Base-by-base conservation (phyloP, 192 early-diverging fungal genomes). In the Spizellomyces sp. region DNA sequence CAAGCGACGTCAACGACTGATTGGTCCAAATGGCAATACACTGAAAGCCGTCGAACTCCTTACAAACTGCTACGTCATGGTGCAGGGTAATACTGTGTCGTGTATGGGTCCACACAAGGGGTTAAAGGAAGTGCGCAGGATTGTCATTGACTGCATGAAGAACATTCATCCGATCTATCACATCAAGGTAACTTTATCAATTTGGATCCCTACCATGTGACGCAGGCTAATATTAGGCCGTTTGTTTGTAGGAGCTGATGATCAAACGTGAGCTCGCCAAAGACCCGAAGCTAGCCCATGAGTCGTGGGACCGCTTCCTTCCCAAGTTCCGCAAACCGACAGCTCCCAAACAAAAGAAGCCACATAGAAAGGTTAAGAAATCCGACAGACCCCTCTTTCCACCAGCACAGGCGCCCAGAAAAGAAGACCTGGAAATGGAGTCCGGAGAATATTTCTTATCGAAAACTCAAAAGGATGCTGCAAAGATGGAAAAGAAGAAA, bases 151-250 rank as follows among this genome's bases (percentile, higher is more conserved):
- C 81, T 99, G 97, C 74, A 93, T 99, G 89, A 96, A 96, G 74
- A 99, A 99, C 81, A 81, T 98, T 48, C 97, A 99, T 79, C 97
- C 97, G 43, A 96, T 99, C 71, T 98, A 99, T 81, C 94, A 99
- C 64, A 99, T 99, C 79, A 96, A 96, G 81, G 89, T 88, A 84
- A 63, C 8, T 5, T 50, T 15, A 48, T 48, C n/a, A 10, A 41
- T 21, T 50, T 21, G 17, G n/a, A 46, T 60, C 9, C 41, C 15
- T 21, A 44, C 43, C 8, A 5, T 44, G 69, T 36, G 17, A 52
- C 15, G 48, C 58, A 21, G 45, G 27, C 5, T 64, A 47, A 27
- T 19, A 43, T 10, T 10, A 54, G 57, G 64, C 5, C 46, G n/a
- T 54, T 27, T 63, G n/a, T 54, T 27, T 63, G 48, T 73, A 94